phyloP scores from a whole-genome alignment of 495 filamentous ascomycete genomes.

The Xylaria telfairii region DNA sequence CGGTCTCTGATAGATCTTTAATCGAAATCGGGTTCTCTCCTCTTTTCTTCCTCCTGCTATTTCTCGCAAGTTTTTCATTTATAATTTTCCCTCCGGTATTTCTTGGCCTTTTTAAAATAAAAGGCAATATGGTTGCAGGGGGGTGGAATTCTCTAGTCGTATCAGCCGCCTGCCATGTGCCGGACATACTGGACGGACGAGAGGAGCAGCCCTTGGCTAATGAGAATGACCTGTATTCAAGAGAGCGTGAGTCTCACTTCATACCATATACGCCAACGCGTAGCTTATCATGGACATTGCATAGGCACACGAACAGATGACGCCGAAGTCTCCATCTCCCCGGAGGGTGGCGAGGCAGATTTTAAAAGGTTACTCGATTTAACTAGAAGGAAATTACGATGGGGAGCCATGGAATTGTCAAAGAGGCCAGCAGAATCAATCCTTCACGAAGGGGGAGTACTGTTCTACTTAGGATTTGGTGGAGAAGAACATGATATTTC shows the following conservation, averaged over 20 bases:
- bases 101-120: not conserved
- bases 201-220: not conserved
- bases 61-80: not conserved
- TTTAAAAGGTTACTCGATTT: not conserved
- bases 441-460: not conserved
- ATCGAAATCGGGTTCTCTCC: not conserved
- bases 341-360: not conserved
- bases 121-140: not conserved
- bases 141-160: slow-evolving; percentile 7
- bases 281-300: not conserved
- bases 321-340: not conserved
- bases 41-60: not conserved
- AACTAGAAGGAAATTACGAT: not conserved
- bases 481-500: slow-evolving; percentile 13
- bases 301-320: not conserved
- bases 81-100: not conserved
- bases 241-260: not conserved
- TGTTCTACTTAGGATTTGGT: not conserved
- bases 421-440: not conserved
- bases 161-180: slow-evolving; percentile 10
- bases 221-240: not conserved
- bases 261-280: not conserved
- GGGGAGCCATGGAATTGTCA: not conserved
- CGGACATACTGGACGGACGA: not conserved
- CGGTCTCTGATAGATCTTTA: not conserved